phyloP scores from a whole-genome alignment of 495 filamentous ascomycete genomes.

The Talaromyces stipitatus region DNA sequence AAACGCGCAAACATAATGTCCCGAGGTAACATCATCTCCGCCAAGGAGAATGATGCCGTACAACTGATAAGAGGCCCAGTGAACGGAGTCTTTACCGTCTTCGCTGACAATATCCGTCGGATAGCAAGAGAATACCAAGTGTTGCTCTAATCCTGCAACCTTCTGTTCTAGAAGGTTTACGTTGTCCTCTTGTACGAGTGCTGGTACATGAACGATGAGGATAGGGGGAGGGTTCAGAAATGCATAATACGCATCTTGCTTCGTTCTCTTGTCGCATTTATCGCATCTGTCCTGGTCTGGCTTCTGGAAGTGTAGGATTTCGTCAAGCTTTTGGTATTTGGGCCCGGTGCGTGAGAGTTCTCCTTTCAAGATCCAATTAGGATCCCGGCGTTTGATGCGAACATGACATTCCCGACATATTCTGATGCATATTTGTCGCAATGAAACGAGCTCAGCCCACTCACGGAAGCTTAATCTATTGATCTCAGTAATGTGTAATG shows the following conservation, averaged over 20 bases:
- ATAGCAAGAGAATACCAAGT: neutral
- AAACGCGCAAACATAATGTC: conserved; percentile 1
- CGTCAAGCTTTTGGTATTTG: no score
- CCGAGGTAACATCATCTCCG: neutral
- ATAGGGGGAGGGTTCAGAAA: neutral
- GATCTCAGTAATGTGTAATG: neutral
- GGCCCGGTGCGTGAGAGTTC: neutral
- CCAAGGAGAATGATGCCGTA: neutral
- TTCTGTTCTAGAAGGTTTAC: neutral
- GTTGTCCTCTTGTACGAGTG: no score
- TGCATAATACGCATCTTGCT: neutral
- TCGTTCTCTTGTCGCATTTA: neutral
- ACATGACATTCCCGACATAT: neutral
- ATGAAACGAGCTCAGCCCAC: neutral
- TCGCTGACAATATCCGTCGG: neutral
- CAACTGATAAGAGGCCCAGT: neutral
- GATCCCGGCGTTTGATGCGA: neutral
- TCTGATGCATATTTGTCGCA: neutral
- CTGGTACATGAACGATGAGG: neutral
- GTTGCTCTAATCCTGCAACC: neutral
- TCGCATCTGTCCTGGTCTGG: neutral
- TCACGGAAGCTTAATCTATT: neutral
- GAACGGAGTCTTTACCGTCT: neutral
- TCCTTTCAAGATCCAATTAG: neutral
- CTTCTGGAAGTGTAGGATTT: neutral